Evolutionary conservation across 2,329 filamentous ascomycete species (phyloP).

Genomic region (Xylaria sp.): DNA sequence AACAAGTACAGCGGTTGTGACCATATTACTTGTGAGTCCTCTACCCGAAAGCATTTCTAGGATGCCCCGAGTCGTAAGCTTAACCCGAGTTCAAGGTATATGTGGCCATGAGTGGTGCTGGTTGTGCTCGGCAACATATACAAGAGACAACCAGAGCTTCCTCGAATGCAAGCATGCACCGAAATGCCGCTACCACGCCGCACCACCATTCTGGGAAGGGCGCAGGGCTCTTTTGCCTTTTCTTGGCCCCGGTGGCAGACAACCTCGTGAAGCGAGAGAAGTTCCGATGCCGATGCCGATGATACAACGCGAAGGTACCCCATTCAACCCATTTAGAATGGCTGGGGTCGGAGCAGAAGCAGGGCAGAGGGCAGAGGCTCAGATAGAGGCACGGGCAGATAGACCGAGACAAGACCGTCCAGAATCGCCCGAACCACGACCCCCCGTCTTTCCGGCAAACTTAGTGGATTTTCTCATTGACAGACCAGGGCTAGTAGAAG

Average conservation of each 20-base stretch:
- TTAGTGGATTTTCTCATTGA: conserved; percentile 15
- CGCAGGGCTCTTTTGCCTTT: conserved; percentile 41
- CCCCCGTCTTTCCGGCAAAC: not conserved
- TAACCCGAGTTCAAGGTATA: conserved; percentile 33
- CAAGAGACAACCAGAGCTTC: conserved; percentile 44
- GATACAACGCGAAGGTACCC: not conserved
- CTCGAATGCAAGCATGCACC: conserved; percentile 50
- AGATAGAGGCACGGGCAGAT: not conserved
- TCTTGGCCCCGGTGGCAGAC: conserved; percentile 2
- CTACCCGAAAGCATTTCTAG: not conserved
- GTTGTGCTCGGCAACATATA: conserved; percentile 50
- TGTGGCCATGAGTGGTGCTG: conserved; percentile 57
- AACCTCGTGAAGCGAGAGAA: not conserved
- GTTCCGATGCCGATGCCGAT: not conserved
- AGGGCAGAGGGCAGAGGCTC: not conserved
- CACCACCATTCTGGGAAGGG: conserved; percentile 46
- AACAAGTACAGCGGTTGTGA: conserved; percentile 54
- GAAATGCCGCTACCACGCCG: conserved; percentile 45
- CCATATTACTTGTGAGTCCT: conserved; percentile 55
- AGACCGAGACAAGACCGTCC: conserved; percentile 1
- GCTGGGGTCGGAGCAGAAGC: not conserved
- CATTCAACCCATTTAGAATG: not conserved
- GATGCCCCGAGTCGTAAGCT: not conserved
- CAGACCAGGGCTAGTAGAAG: not conserved
- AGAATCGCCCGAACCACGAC: not conserved